A percentile compares a stretch with the other conserved stretches of the same genome.
These are phyloP conservation scores for Linderina pennispora DNA, from an alignment of 192 early-diverging fungal genomes.

Conservation along the genomic window DNA sequence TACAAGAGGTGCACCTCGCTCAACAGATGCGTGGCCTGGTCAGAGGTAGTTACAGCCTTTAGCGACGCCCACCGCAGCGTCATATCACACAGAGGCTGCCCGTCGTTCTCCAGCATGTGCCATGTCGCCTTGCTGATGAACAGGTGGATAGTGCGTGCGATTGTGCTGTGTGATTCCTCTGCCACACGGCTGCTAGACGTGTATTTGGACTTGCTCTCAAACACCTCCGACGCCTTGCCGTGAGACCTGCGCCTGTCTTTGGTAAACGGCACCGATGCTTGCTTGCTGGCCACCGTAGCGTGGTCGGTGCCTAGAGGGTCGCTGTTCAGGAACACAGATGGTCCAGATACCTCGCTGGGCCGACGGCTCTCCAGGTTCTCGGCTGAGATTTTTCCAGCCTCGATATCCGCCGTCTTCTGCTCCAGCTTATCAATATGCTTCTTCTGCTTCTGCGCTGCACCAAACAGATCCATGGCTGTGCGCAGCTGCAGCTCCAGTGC, in stretches of 20 bases:
- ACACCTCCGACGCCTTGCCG: neutral
- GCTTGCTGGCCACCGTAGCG: neutral
- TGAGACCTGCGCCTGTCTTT: too few species aligned
- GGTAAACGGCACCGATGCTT: neutral
- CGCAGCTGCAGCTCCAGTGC: slow-evolving; percentile 46
- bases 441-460: slow-evolving; percentile 40
- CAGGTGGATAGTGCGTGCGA: slow-evolving; percentile 52
- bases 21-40: slow-evolving; percentile 66
- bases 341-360: neutral
- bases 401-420: neutral
- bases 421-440: slow-evolving; percentile 15
- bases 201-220: neutral
- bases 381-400: neutral
- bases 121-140: slow-evolving; percentile 66
- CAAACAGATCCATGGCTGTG: slow-evolving; percentile 45
- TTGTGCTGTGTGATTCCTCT: slow-evolving; percentile 49
- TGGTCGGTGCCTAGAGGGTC: neutral
- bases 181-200: slow-evolving; percentile 4
- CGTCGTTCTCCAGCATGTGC: slow-evolving; percentile 66
- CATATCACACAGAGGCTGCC: slow-evolving; percentile 65
- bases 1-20: slow-evolving; percentile 69
- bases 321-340: neutral
- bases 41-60: slow-evolving; percentile 70
- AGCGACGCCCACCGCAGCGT: slow-evolving; percentile 58
- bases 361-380: neutral